Evolutionary conservation across 2,329 filamentous ascomycete species (phyloP).

Genomic region (Scedosporium minutisporum): DNA sequence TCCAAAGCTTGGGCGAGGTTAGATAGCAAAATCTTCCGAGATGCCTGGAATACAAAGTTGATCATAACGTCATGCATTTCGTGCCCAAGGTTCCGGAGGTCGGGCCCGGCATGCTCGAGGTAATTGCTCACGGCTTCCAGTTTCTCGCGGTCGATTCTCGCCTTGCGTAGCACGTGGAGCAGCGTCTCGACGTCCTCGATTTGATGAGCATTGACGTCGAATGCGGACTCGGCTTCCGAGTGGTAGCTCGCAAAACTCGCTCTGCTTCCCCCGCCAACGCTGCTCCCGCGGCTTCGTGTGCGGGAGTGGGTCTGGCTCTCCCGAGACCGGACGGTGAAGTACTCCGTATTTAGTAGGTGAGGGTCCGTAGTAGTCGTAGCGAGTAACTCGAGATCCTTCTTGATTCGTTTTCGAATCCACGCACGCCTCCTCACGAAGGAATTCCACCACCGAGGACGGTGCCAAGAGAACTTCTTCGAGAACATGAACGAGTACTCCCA

Average conservation of each 20-base stretch:
- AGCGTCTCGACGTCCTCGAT: constrained; percentile 59
- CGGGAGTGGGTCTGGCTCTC: constrained; percentile 19
- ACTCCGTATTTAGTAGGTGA: constrained; percentile 64
- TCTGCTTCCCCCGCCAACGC: constrained; percentile 21
- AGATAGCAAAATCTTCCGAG: constrained; percentile 64
- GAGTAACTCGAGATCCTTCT: constrained; percentile 23
- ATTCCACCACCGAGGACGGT: constrained; percentile 84
- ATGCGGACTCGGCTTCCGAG: constrained; percentile 33
- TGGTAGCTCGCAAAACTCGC: constrained; percentile 25
- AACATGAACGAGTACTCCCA: constrained; percentile 97
- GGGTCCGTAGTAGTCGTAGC: constrained; percentile 32
- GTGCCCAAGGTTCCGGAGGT: constrained; percentile 64
- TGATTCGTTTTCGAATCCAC: constrained; percentile 76
- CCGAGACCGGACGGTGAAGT: constrained; percentile 63
- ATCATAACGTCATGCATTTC: constrained; percentile 80
- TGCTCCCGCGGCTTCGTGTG: constrained; percentile 13
- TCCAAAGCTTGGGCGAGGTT: constrained; percentile 53
- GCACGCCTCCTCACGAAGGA: constrained; percentile 85
- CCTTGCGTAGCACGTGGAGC: constrained; percentile 55
- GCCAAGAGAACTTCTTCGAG: constrained; percentile 66
- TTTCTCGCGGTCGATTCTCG: constrained; percentile 84
- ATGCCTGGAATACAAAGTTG: constrained; percentile 81
- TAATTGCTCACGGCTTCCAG: constrained; percentile 76
- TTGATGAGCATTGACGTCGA: constrained; percentile 46
- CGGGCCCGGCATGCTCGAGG: constrained; percentile 63